Evolutionary conservation across 768 basidiomycete species (phyloP), one percentile per base, ranked within the genome.

Genomic region (Leccinum barrowsii): DNA sequence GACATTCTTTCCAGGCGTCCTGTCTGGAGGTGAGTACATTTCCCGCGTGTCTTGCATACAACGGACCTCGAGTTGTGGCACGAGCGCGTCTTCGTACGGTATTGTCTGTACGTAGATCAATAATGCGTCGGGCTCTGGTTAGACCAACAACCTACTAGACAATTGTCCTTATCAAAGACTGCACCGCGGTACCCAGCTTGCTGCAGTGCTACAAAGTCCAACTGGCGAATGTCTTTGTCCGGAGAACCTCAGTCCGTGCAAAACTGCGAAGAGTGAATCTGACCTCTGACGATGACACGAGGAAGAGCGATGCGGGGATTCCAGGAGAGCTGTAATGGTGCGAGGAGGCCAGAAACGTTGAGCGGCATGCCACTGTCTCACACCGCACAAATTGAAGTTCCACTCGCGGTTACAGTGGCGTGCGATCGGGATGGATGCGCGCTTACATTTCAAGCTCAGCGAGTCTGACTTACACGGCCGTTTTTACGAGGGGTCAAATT

Each of bases 131-230:
- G 4, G 4, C 1, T n/a, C 2, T 0, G 11, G 7, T 32, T 24
- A 2, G 17, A 8, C 5, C 7, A 50, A 5, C 17, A 4, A 76
- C 88, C 28, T 62, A 92, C 96, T 63, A 98, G 75, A 68, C 96
- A 98, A 66, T 99, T 98, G 69, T 99, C 96, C 75, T 98, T 98
- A 80, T 98, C 96, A 64, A 98, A 89, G 1, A 99, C 85, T 3
- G 89, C 91, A n/a, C 90, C 94, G 49, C 85, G 83, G 70, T 92
- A 94, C 5, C 95, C 94, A 7, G 86, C 84, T 57, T 78, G 77
- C 57, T 81, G 81, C 40, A 98, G 77, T 37, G 85, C 85, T 8
- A 64, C 64, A 78, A 92, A 94, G 73, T 95, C 84, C 66, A 95
- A 79, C 63, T 87, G 81, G 78, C 91, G 89, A 65, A 95, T 92